A percentile compares a stretch with the other conserved stretches of the same genome.
phyloP scores from a whole-genome alignment of 805 yeast genomes.

The Yamadazyma kitorensis region DNA sequence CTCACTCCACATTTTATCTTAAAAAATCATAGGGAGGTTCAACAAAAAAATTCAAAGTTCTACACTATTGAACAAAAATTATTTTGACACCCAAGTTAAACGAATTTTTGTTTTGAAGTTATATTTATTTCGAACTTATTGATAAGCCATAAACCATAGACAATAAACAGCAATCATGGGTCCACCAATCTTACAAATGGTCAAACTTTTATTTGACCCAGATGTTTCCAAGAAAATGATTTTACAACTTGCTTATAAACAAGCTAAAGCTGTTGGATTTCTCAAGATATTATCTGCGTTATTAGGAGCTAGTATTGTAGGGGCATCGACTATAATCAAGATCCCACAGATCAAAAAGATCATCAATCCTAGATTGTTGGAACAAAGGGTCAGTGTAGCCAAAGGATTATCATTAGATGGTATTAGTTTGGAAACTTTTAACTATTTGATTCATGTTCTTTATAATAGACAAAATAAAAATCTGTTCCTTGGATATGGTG shows the following conservation, averaged over 20 bases:
- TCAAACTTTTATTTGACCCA: conserved; percentile 37
- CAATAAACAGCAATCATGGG: conserved; percentile 20
- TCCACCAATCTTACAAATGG: conserved; percentile 25
- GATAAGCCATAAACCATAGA: too few species aligned
- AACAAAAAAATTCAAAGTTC: too few species aligned
- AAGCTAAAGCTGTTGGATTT: conserved; percentile 31
- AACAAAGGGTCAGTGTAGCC: conserved; percentile 28
- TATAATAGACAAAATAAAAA: conserved; percentile 34
- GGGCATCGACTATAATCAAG: conserved; percentile 35
- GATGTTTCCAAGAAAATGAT: conserved; percentile 38
- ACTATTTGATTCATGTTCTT: conserved; percentile 37
- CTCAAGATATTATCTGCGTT: conserved; percentile 31
- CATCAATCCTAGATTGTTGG: conserved; percentile 22
- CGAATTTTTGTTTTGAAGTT: too few species aligned
- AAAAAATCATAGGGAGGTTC: too few species aligned
- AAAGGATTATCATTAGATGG: conserved; percentile 36
- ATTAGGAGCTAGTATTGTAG: conserved; percentile 34
- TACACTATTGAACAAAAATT: too few species aligned
- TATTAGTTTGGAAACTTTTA: conserved; percentile 33
- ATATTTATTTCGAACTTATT: too few species aligned
- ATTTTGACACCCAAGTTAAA: too few species aligned
- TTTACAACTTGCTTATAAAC: conserved; percentile 34
- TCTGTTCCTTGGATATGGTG: conserved; percentile 40
- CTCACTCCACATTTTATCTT: too few species aligned
- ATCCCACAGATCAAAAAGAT: conserved; percentile 41